phyloP scores from a whole-genome alignment of 2,329 filamentous ascomycete species.

The Hypoxylon rubiginosum region DNA sequence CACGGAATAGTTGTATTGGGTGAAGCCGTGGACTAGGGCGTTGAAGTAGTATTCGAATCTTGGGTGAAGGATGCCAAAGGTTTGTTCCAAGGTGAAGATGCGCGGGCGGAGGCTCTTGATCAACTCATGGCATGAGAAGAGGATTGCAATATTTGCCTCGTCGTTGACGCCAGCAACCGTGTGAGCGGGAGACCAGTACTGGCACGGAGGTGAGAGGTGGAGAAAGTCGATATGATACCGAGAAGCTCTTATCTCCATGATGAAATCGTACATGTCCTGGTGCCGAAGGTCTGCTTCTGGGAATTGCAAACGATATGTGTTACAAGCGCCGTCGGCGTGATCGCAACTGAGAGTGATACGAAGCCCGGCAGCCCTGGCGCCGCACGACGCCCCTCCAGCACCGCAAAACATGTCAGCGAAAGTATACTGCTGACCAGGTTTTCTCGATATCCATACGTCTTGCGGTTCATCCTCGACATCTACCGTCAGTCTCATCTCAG shows the following conservation, averaged over 20 bases:
- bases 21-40: conserved; percentile 73
- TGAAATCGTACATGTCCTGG: conserved; percentile 64
- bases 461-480: conserved; percentile 34
- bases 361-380: conserved; percentile 66
- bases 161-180: conserved; percentile 71
- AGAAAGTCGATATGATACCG: conserved; percentile 72
- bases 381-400: conserved; percentile 70
- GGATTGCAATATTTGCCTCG: conserved; percentile 74
- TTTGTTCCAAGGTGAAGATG: conserved; percentile 83
- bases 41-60: conserved; percentile 69
- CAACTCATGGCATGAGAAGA: conserved; percentile 67
- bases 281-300: conserved; percentile 62
- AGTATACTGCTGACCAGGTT: conserved; percentile 60
- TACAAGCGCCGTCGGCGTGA: conserved; percentile 66
- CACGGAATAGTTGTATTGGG: conserved; percentile 75
- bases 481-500: conserved; percentile 29
- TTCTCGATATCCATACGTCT: conserved; percentile 36
- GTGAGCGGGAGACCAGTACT: conserved; percentile 80
- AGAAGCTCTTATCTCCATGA: conserved; percentile 49
- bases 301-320: conserved; percentile 73
- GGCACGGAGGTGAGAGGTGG: conserved; percentile 83
- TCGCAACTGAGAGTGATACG: conserved; percentile 75
- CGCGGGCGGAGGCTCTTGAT: conserved; percentile 72
- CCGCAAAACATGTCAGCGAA: conserved; percentile 75
- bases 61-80: conserved; percentile 73